These are phyloP conservation scores for Symbiodinium natans DNA, from an alignment of 73 alveolate species.

Conservation along the genomic window DNA sequence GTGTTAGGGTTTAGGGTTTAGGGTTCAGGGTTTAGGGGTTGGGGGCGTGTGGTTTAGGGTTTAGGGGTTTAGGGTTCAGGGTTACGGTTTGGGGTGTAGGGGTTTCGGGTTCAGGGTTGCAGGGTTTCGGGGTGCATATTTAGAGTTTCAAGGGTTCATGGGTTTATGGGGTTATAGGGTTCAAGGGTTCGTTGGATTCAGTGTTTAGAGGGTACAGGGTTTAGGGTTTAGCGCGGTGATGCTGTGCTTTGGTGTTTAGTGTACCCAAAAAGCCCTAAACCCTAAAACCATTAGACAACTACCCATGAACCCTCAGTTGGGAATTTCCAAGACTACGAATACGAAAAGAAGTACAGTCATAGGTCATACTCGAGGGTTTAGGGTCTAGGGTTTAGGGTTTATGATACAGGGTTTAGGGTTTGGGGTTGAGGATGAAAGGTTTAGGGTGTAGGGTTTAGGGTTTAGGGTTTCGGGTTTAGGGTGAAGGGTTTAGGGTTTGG, in stretches of 20 bases:
- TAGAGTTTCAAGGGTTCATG: too few species aligned
- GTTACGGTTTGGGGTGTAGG: neutral
- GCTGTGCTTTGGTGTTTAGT: too few species aligned
- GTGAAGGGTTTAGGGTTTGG: too few species aligned
- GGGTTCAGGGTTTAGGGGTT: neutral
- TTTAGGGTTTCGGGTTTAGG: too few species aligned
- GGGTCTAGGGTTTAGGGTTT: neutral
- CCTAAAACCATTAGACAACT: neutral
- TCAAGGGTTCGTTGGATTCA: too few species aligned
- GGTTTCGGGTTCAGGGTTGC: neutral
- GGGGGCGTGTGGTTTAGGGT: neutral
- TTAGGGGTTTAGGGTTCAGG: neutral
- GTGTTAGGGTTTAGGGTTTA: neutral
- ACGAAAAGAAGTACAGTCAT: too few species aligned
- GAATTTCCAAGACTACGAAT: too few species aligned
- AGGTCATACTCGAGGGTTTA: too few species aligned
- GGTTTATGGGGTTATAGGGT: neutral
- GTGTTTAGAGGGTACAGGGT: neutral
- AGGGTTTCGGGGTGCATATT: neutral
- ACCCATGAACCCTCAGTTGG: too few species aligned
- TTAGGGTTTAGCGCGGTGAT: neutral
- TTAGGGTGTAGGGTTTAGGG: neutral
- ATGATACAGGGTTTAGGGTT: neutral
- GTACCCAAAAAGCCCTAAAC: neutral
- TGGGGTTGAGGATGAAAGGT: neutral